These are phyloP conservation scores for Phytophthora kernoviae DNA, from an alignment of 352 stramenopile species.

Conservation along the genomic window DNA sequence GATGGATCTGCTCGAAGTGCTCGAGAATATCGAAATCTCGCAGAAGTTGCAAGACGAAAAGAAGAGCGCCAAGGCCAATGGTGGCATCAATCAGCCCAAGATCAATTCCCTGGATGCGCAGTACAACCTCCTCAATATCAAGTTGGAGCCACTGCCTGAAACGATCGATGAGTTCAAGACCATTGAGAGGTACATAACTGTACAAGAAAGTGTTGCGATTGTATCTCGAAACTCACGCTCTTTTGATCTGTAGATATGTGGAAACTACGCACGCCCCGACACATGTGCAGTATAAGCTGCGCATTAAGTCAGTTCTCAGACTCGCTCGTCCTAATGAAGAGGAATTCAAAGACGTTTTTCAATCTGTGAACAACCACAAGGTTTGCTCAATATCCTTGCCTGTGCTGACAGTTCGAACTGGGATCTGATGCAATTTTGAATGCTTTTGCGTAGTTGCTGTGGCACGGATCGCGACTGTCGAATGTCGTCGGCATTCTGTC, in stretches of 20 bases:
- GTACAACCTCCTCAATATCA: slow-evolving; percentile 59
- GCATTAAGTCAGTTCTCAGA: slow-evolving; percentile 63
- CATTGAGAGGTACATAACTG: slow-evolving; percentile 43
- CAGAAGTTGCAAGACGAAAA: slow-evolving; percentile 62
- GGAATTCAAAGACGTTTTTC: slow-evolving; percentile 41
- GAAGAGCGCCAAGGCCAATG: slow-evolving; percentile 35
- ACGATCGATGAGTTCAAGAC: slow-evolving; percentile 51
- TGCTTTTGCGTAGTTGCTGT: slow-evolving; percentile 58
- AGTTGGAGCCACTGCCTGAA: slow-evolving; percentile 48
- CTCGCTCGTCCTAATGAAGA: slow-evolving; percentile 55
- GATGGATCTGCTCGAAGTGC: slow-evolving; percentile 69
- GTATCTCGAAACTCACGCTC: not conserved
- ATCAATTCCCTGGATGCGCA: slow-evolving; percentile 66
- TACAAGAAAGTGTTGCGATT: not conserved
- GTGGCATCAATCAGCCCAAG: slow-evolving; percentile 2
- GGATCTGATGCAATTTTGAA: slow-evolving; percentile 8
- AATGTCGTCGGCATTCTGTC: slow-evolving; percentile 85
- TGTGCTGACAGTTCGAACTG: not conserved
- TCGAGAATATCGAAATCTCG: slow-evolving; percentile 70
- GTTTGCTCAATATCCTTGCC: slow-evolving; percentile 23
- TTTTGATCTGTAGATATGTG: slow-evolving; percentile 45
- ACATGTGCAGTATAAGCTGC: slow-evolving; percentile 65
- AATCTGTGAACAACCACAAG: slow-evolving; percentile 65
- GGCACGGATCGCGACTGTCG: slow-evolving; percentile 80
- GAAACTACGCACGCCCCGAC: slow-evolving; percentile 67